Evolutionary conservation across 176 grass and related monocot genomes (phyloP).

Genomic region (Secale cereale): DNA sequence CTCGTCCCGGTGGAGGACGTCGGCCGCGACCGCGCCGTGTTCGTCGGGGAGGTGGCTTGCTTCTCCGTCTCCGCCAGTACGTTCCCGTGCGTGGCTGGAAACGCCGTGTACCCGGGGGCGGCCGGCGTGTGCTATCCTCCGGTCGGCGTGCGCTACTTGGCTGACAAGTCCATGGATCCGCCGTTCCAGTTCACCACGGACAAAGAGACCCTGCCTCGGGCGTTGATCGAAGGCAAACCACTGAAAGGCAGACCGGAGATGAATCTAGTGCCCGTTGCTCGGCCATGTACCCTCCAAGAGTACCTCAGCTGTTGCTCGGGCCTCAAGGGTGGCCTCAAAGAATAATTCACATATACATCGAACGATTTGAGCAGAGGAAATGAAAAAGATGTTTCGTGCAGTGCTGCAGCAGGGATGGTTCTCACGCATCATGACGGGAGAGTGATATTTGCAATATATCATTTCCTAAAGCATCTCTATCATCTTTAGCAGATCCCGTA

Average conservation of each 20-base stretch:
- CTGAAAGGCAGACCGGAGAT: neutral
- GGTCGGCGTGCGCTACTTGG: neutral
- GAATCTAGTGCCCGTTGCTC: neutral
- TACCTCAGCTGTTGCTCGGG: neutral
- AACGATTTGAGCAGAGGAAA: too few relatives aligned
- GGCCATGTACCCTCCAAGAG: neutral
- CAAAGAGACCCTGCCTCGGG: too few relatives aligned
- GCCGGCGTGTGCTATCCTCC: neutral
- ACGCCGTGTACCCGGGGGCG: neutral
- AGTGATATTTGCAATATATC: too few relatives aligned
- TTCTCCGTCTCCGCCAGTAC: neutral
- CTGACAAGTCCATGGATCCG: neutral
- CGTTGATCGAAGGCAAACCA: too few relatives aligned
- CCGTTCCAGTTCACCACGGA: neutral
- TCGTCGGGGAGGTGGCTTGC: neutral
- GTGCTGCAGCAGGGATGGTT: too few relatives aligned
- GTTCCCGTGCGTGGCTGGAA: neutral
- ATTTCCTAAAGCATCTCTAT: too few relatives aligned
- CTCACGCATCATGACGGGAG: too few relatives aligned
- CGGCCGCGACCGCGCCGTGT: neutral
- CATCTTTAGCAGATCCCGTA: accelerated
- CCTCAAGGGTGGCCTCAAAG: neutral
- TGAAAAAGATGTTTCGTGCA: too few relatives aligned
- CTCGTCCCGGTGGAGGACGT: neutral
- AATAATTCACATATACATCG: neutral